Evolutionary conservation across 1,284 basidiomycete species (phyloP).

Genomic region (Wolfiporia cocos): DNA sequence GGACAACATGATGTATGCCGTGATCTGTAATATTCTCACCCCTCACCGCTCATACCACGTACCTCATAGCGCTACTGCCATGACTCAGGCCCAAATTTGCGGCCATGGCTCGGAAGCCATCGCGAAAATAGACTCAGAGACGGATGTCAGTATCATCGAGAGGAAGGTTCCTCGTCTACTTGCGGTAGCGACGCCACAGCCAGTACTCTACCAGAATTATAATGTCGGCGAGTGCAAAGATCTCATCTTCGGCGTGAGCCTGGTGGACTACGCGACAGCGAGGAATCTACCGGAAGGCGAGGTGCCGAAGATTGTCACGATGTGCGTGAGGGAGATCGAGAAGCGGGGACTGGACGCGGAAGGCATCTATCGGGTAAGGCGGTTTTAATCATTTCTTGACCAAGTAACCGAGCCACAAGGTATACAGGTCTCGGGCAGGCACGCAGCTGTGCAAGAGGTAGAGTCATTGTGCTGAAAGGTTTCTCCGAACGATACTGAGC

Average conservation of each 20-base stretch:
- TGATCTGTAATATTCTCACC: not conserved
- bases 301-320: conserved; percentile 78
- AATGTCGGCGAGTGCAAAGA: conserved; percentile 85
- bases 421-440: conserved; percentile 72
- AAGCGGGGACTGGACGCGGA: conserved; percentile 74
- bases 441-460: conserved; percentile 80
- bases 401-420: not conserved
- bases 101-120: conserved; percentile 51
- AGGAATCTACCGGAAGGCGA: conserved; percentile 70
- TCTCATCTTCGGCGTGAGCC: conserved; percentile 87
- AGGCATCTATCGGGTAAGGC: conserved; percentile 76
- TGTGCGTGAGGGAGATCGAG: conserved; percentile 86
- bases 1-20: conserved; percentile 67
- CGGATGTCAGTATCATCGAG: conserved; percentile 56
- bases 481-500: conserved; percentile 68
- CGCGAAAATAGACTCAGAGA: conserved; percentile 61
- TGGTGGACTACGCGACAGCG: conserved; percentile 90
- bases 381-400: not conserved
- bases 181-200: conserved; percentile 56
- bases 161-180: conserved; percentile 53
- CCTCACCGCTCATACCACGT: conserved; percentile 1
- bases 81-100: conserved; percentile 65
- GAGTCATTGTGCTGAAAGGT: conserved; percentile 79
- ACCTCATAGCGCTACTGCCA: conserved; percentile 51
- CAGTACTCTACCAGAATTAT: conserved; percentile 72